These are phyloP conservation scores for Trichoderma parareesei DNA, from an alignment of 495 filamentous ascomycete genomes.

Conservation along the genomic window DNA sequence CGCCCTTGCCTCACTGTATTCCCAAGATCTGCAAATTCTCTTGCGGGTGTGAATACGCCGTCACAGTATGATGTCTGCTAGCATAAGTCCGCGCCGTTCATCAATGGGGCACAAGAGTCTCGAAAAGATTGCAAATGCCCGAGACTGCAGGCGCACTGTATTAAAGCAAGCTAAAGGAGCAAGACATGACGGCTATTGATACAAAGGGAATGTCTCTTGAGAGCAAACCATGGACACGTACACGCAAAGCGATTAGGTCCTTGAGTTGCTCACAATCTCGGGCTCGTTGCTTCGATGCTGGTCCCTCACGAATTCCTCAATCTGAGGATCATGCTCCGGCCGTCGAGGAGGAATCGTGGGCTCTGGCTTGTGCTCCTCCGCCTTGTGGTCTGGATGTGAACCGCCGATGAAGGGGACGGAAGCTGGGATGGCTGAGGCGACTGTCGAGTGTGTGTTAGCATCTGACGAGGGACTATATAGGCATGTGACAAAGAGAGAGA, in stretches of 20 bases:
- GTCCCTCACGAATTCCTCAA: constrained; percentile 30
- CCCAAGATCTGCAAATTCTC: background rate
- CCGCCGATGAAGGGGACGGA: background rate
- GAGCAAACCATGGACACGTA: background rate
- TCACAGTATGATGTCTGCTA: background rate
- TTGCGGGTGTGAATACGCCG: background rate
- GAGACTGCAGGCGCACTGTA: background rate
- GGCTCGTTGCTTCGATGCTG: constrained; percentile 25
- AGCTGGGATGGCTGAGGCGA: background rate
- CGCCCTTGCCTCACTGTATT: background rate
- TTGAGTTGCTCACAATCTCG: background rate
- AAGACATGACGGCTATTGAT: background rate
- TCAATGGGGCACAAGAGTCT: background rate
- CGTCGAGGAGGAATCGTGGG: constrained; percentile 22
- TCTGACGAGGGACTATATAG: too few relatives aligned
- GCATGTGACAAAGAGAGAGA: background rate
- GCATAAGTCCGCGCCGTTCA: background rate
- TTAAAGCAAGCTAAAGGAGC: background rate
- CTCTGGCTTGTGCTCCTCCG: background rate
- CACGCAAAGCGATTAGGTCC: background rate
- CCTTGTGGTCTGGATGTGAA: constrained; percentile 8
- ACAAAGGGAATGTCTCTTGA: background rate
- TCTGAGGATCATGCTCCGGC: constrained; percentile 25
- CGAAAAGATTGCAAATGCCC: background rate
- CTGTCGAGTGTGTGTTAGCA: background rate